Evolutionary conservation across 805 yeast genomes (phyloP).

Genomic region (Nakazawaea pomicola): DNA sequence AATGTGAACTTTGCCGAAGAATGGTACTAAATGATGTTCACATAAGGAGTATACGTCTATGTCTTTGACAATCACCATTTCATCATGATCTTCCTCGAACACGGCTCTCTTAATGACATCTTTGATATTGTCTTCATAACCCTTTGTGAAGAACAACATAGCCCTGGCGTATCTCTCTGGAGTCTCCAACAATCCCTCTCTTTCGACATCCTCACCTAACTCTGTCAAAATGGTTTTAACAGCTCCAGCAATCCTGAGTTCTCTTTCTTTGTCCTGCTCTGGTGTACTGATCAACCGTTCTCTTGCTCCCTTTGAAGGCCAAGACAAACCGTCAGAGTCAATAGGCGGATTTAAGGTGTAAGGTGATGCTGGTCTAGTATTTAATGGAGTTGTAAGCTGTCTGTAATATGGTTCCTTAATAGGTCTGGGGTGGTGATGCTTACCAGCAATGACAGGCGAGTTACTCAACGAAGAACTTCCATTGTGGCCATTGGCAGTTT

Average conservation of each 20-base stretch:
- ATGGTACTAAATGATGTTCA: conserved; percentile 97
- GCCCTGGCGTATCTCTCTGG: conserved; percentile 97
- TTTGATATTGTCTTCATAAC: conserved; percentile 89
- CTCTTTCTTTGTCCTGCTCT: conserved; percentile 63
- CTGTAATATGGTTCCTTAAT: conserved; percentile 30
- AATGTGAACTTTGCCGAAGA: conserved; percentile 93
- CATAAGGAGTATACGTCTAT: conserved; percentile 89
- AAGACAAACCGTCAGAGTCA: conserved; percentile 85
- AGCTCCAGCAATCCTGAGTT: conserved; percentile 76
- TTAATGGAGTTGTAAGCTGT: conserved; percentile 50
- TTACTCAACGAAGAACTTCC: not conserved
- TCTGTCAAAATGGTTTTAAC: conserved; percentile 73
- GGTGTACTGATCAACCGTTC: conserved; percentile 62
- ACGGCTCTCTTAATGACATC: conserved; percentile 94
- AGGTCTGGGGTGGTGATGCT: conserved; percentile 22
- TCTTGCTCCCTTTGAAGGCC: conserved; percentile 91
- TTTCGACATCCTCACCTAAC: conserved; percentile 82
- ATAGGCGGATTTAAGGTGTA: conserved; percentile 81
- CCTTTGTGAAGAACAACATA: conserved; percentile 91
- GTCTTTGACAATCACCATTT: conserved; percentile 96
- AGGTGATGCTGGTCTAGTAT: conserved; percentile 77
- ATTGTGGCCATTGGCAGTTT: not conserved
- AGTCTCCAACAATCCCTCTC: conserved; percentile 91
- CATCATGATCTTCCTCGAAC: conserved; percentile 97
- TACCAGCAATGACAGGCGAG: not conserved